These are phyloP conservation scores for Termitomyces sp. DNA, from an alignment of 768 basidiomycete species.

Conservation along the genomic window DNA sequence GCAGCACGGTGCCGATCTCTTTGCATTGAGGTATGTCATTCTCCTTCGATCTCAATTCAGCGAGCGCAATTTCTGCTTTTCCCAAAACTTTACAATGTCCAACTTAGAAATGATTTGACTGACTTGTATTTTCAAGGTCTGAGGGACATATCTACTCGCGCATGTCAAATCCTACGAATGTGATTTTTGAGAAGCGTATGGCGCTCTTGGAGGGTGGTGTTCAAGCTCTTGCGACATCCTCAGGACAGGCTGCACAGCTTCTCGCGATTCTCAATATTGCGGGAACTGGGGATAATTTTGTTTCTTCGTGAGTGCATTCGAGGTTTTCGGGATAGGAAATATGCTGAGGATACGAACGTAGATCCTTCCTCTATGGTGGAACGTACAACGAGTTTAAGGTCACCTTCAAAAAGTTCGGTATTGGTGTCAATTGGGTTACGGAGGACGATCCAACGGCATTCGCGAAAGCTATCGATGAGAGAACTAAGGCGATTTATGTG, in stretches of 20 bases:
- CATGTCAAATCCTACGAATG: slow-evolving; percentile 67
- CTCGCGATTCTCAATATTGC: slow-evolving; percentile 65
- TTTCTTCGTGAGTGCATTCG: slow-evolving; percentile 53
- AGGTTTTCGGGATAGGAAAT: too few species aligned
- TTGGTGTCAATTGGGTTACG: slow-evolving; percentile 66
- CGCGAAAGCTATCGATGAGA: slow-evolving; percentile 68
- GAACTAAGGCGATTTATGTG: slow-evolving; percentile 74
- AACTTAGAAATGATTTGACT: not conserved
- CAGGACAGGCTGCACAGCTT: slow-evolving; percentile 79
- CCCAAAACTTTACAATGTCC: not conserved
- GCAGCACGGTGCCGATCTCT: slow-evolving; percentile 74
- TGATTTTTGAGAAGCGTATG: slow-evolving; percentile 78
- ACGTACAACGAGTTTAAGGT: slow-evolving; percentile 81
- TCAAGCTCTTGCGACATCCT: slow-evolving; percentile 71
- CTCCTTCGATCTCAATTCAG: not conserved
- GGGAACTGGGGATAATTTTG: slow-evolving; percentile 72
- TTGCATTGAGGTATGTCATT: slow-evolving; percentile 49
- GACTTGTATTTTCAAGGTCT: slow-evolving; percentile 31
- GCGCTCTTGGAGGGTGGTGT: slow-evolving; percentile 79
- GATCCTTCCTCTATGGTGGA: slow-evolving; percentile 71
- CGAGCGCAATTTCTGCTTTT: not conserved
- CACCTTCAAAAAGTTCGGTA: slow-evolving; percentile 67
- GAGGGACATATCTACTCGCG: slow-evolving; percentile 68
- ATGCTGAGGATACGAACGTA: slow-evolving; percentile 21
- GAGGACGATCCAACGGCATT: slow-evolving; percentile 59